phyloP scores from a whole-genome alignment of 2,329 filamentous ascomycete genomes.

The Exophiala sp. region DNA sequence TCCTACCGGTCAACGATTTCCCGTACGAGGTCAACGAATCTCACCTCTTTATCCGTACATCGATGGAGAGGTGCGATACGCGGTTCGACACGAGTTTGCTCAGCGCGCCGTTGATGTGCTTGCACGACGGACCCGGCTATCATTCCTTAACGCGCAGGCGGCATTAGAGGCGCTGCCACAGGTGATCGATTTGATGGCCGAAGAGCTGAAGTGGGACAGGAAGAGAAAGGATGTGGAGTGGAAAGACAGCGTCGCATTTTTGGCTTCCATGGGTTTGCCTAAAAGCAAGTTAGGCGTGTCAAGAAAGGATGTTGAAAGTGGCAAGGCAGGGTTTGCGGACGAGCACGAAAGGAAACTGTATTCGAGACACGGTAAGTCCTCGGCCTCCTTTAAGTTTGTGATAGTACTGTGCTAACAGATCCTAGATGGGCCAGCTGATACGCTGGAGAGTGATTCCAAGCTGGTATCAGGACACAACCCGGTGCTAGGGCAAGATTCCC shows the following conservation, averaged over 20 bases:
- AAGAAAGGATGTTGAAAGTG: constrained; percentile 54
- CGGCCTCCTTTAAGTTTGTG: no score
- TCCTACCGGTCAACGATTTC: constrained; percentile 72
- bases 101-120: constrained; percentile 86
- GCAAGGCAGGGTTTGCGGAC: constrained; percentile 44
- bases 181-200: constrained; percentile 83
- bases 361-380: constrained; percentile 40
- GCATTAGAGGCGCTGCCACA: constrained; percentile 76
- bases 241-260: constrained; percentile 59
- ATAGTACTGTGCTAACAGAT: constrained; percentile 3
- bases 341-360: constrained; percentile 38
- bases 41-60: constrained; percentile 80
- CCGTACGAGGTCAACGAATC: constrained; percentile 73
- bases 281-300: constrained; percentile 52
- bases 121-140: constrained; percentile 73
- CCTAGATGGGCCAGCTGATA: constrained; percentile 50
- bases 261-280: constrained; percentile 57
- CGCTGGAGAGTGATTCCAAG: constrained; percentile 47
- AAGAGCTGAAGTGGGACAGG: constrained; percentile 72
- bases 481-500: constrained; percentile 39
- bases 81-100: constrained; percentile 81
- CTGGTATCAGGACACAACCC: constrained; percentile 42
- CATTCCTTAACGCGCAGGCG: constrained; percentile 88
- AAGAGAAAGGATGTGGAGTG: constrained; percentile 72
- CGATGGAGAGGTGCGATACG: constrained; percentile 85